phyloP scores from a whole-genome alignment of 2,329 filamentous ascomycete species.

The Colletotrichum trifolii region DNA sequence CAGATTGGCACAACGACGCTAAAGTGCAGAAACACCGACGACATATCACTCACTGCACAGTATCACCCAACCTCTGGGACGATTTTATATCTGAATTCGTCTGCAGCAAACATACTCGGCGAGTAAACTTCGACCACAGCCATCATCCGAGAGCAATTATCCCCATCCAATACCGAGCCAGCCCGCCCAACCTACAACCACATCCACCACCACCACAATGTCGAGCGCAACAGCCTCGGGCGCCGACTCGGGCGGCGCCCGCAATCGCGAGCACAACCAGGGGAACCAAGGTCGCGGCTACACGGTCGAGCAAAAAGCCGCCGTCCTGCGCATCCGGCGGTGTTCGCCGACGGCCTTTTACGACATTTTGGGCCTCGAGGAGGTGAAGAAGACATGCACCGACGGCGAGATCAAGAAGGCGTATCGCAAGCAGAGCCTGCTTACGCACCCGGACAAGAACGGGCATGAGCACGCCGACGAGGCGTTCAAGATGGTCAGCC shows the following conservation, averaged over 20 bases:
- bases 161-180: background rate
- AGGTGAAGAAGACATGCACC: constrained; percentile 70
- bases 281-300: constrained; percentile 81
- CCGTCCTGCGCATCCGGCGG: constrained; percentile 87
- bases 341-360: constrained; percentile 92
- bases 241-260: constrained; percentile 61
- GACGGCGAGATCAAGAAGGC: constrained; percentile 97
- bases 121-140: constrained; percentile 13
- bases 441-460: constrained; percentile 99
- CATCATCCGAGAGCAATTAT: background rate
- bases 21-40: constrained; percentile 18
- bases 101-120: too few relatives aligned
- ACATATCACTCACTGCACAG: constrained; percentile 11
- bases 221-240: constrained; percentile 65
- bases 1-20: constrained; percentile 29
- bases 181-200: background rate
- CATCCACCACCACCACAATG: constrained; percentile 45
- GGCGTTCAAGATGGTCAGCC: constrained; percentile 97
- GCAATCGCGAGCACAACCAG: constrained; percentile 76
- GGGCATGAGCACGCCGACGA: constrained; percentile 95
- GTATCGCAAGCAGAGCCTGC: constrained; percentile 90
- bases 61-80: background rate
- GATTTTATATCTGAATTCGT: too few relatives aligned
- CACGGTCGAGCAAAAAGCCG: constrained; percentile 90
- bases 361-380: constrained; percentile 85